Base-by-base conservation (phyloP, 331 rosid genomes). In the Spiraea crenata region DNA sequence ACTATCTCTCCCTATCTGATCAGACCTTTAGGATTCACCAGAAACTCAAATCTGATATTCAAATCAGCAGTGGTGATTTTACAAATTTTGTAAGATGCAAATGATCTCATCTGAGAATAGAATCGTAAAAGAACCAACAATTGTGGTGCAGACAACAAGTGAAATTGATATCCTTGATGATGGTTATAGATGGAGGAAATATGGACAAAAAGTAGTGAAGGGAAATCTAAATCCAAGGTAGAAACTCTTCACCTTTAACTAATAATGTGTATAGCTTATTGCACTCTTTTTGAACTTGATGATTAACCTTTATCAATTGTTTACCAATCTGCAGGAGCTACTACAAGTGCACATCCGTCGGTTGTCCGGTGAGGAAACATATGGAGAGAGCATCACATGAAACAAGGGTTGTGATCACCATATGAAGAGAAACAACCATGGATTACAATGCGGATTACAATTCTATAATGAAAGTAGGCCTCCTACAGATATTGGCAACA, bases 201-300 rank as follows among this genome's bases (percentile, higher is more conserved):
- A 95, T 72, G 99, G 99, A 70, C 99, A 95, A 76, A 95, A 95
- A 86, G 99, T 95, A 8, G 98, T 95, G n/a, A 95, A 95, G 70
- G 99, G 98, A 81, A 95, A 95, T 67, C 98, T 98, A 57, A 95
- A 95, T 77, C 96, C 99, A 17, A 89, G 99, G 99, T 95, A 87
- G 38, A 19, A 35, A 11, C 69, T 42, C 48, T 71, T 16, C 42
- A 4, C 31, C 31, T 25, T 25, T 25, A 25, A 25, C 31, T 25
- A 25, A 25, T 25, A 14, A n/a, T 63, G 35, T n/a, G n/a, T 69
- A 49, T 57, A 63, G 12, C 62, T 9, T 51, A 59, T 19, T 13
- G 37, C 14, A 7, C 64, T 15, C 62, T 31, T 57, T 50, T 6
- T 6, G 19, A 50, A 9, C 13, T 37, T 59, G 15, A 17, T 9